Evolutionary conservation across 2,329 filamentous ascomycete species (phyloP), one percentile per base, ranked within the genome.

Genomic region (Endothia cerciana): DNA sequence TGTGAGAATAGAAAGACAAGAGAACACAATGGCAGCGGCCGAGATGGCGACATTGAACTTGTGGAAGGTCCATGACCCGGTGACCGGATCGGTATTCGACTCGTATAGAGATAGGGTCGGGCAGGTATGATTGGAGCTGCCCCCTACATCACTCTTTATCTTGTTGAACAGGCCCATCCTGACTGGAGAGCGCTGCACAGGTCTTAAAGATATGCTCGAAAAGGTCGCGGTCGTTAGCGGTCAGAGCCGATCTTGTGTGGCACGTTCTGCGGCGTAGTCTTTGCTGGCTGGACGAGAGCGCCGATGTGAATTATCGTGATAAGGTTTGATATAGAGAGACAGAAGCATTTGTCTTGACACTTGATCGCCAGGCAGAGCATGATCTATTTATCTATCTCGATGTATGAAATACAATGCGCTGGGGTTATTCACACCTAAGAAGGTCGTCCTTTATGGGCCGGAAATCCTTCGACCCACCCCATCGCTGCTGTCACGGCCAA

Each of bases 31-130:
- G 38, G 65, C 64, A 25, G 38, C 38, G 10, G 65, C 65, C 2
- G 62, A 62, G 36, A 69, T 55, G 43, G 60, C 63, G 17, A 49
- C 62, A 40, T 61, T 62, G 33, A 68, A 57, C 4, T 67, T 30
- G 59, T 64, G 65, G 41, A 66, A 68, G 3, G 66, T 65, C 41
- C 55, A 59, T 33, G 38, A 41, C 1, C 51, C 60, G 10, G 53
- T 15, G 15, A 66, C 17, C 7, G 60, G 60, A 7, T 62, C 43
- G 15, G 64, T 66, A 15, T 22, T 15, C 5, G 55, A 38, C 33
- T 38, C 55, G 36, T 36, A 2, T 64, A 63, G n/a, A 60, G 55
- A 58, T 19, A 58, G 55, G 8, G 55, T 58, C 22, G 55, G 55
- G n/a, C 55, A 58, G 19, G 55, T 58, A 30, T 58, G 55, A 10